Base-by-base conservation (phyloP, 1,284 basidiomycete genomes). In the Sanguinoderma infundibulare region DNA sequence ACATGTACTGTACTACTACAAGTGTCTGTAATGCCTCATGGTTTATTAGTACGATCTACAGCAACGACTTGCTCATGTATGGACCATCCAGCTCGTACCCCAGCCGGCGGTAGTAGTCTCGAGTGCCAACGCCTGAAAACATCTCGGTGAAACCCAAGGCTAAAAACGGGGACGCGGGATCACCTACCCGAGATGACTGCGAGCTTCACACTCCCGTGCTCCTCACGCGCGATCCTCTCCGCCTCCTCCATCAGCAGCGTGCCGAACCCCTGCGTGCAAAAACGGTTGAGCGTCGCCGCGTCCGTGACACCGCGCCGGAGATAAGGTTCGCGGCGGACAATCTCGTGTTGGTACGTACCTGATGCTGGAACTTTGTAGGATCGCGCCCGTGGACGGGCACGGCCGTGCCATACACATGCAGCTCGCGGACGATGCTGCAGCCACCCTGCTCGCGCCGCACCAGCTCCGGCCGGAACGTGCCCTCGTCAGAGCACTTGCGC, bases 161-260 rank as follows among this genome's bases (percentile, higher is more conserved):
- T 56, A 56, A 65, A n/a, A 59, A 34, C 59, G 17, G 44, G 36
- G 55, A 20, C 50, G 20, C 8, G 8, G 46, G 22, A 20, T 12
- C 20, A 71, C 85, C 69, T 66, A 84, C 95, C 96, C 30, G 96
- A 96, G 69, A 99, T 99, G 63, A 99, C 98, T 17, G 94, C 98
- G 38, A 99, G 78, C 78, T 97, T 97, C 60, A 89, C 79, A 74
- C 95, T 98, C 2, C 94, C 96, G 74, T 99, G 98, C 74, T 99
- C 98, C 71, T 98, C 97, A 65, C 91, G 82, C n/a, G 98, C 96
- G 78, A 99, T 99, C 65, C 95, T 84, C 77, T 99, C 98, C 1
- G 98, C 98, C 79, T 99, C 97, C 75, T 99, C 98, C 98, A 99
- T 99, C 62, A 99, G 79, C 63, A 99, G 75, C 28, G 96, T 98